Evolutionary conservation across 441 rosid genomes (phyloP), one percentile per base, ranked within the genome.

Genomic region (Erodium chrysanthum): DNA sequence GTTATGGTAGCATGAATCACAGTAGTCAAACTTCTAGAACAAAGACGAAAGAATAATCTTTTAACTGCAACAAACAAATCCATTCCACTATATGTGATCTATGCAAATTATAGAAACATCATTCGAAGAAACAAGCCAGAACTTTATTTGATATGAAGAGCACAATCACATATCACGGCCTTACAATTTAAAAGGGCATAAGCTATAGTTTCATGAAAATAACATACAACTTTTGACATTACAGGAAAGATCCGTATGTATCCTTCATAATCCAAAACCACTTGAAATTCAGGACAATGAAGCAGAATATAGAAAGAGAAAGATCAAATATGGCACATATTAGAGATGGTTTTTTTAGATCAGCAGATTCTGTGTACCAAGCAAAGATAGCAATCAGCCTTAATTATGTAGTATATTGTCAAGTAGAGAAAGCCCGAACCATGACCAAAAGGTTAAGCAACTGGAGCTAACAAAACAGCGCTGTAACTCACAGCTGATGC

Each of bases 1-100:
- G 67, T 42, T 70, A 75, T 20, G 50, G 27, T 67, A 66, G 73
- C 20, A 66, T 62, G 29, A 21, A 48, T 37, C 22, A 4, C 33
- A n/a, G 25, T 27, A 9, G 27, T 25, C 44, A 35, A 22, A 63
- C 14, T 35, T 66, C 15, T 50, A 46, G 12, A 7, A 54, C 18
- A 33, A 25, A 37, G 29, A 21, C 25, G 17, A 23, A 42, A 73
- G 63, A 15, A 65, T 60, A 25, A 58, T 59, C 65, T 65, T 10
- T 59, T 8, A 66, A 64, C 33, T 35, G 69, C 65, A 65, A 44
- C n/a, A 31, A 29, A 33, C 23, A 18, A 62, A 59, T 56, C 23
- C 33, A 7, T 66, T 58, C 31, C 10, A 58, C 31, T 27, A 22
- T 48, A 48, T 5, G 7, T 15, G 6, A 59, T 59, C 31, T 11